Conservation (phyloP, 1,139 yeast species). For the Suhomyces panamericanus region DNA sequence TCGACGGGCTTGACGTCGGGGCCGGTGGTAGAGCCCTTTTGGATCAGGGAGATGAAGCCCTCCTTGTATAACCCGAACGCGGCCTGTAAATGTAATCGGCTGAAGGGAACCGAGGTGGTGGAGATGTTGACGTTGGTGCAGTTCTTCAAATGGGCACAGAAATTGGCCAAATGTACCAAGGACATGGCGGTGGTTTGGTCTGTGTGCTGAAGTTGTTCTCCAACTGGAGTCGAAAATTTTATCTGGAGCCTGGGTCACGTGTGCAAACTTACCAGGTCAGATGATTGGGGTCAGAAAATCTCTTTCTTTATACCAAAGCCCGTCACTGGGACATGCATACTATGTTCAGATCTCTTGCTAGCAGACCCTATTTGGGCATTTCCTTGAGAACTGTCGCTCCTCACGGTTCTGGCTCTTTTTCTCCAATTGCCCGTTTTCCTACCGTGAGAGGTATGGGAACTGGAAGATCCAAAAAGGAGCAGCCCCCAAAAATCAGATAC, state of each 20-base stretch:
- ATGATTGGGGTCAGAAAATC: conserved; percentile 6
- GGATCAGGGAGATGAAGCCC: conserved; percentile 84
- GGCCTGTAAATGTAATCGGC: conserved; percentile 78
- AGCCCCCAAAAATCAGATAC: conserved; percentile 48
- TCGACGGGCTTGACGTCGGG: conserved; percentile 78
- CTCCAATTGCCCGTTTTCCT: background rate
- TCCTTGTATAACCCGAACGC: conserved; percentile 85
- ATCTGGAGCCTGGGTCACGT: conserved; percentile 8
- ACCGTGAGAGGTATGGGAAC: background rate
- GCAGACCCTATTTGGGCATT: background rate
- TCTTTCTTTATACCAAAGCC: background rate
- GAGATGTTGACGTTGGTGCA: conserved; percentile 75
- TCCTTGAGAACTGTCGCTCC: background rate
- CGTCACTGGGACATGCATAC: conserved; percentile 1
- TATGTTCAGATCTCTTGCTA: conserved; percentile 1
- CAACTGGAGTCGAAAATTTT: conserved; percentile 8
- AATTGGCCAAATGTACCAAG: conserved; percentile 76
- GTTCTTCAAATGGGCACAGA: conserved; percentile 88
- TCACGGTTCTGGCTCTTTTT: background rate
- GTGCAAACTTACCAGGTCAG: background rate
- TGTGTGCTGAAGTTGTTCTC: background rate
- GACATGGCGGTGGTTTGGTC: conserved; percentile 54
- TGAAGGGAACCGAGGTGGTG: conserved; percentile 80
- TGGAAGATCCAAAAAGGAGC: conserved; percentile 13
- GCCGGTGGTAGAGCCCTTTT: conserved; percentile 85